phyloP scores from a whole-genome alignment of 2,329 filamentous ascomycete genomes.

The Colletotrichum karsti region DNA sequence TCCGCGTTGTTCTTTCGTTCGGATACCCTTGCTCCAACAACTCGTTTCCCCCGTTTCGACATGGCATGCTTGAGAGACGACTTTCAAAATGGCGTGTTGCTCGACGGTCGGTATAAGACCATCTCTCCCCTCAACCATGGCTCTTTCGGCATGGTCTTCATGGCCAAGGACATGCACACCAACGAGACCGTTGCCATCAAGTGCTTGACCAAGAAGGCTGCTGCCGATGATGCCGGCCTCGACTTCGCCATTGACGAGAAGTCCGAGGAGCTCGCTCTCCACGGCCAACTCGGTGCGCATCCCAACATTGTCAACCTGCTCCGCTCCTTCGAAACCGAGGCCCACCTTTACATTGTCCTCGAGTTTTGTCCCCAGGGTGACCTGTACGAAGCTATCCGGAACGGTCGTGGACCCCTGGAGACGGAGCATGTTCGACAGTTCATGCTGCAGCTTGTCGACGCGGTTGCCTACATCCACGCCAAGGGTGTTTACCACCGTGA shows the following conservation, averaged over 20 bases:
- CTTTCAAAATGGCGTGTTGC: slow-evolving; percentile 81
- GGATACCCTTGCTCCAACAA: slow-evolving; percentile 25
- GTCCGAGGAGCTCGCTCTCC: slow-evolving; percentile 82
- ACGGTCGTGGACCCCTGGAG: slow-evolving; percentile 86
- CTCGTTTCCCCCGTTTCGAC: slow-evolving; percentile 37
- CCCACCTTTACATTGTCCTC: slow-evolving; percentile 90
- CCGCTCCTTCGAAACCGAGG: slow-evolving; percentile 89
- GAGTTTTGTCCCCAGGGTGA: slow-evolving; percentile 97
- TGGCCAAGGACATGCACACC: slow-evolving; percentile 82
- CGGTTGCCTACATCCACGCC: slow-evolving; percentile 88
- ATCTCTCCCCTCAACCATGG: slow-evolving; percentile 97
- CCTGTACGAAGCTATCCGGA: slow-evolving; percentile 95
- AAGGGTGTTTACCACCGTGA: slow-evolving; percentile 96
- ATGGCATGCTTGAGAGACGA: slow-evolving; percentile 90
- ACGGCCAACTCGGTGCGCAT: slow-evolving; percentile 80
- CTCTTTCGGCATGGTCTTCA: slow-evolving; percentile 98
- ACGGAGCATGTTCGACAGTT: slow-evolving; percentile 97
- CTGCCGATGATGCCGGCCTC: slow-evolving; percentile 65
- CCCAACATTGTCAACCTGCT: slow-evolving; percentile 94
- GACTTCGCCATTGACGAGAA: slow-evolving; percentile 82
- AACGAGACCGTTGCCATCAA: slow-evolving; percentile 91
- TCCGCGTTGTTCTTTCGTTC: slow-evolving; percentile 13
- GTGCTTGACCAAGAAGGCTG: slow-evolving; percentile 86
- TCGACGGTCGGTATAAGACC: slow-evolving; percentile 90
- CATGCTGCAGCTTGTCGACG: slow-evolving; percentile 93